Percentiles rank a stretch among this genome's conserved stretches.
phyloP scores from a whole-genome alignment of 257 asterid genomes.

The Solanum commersonii region DNA sequence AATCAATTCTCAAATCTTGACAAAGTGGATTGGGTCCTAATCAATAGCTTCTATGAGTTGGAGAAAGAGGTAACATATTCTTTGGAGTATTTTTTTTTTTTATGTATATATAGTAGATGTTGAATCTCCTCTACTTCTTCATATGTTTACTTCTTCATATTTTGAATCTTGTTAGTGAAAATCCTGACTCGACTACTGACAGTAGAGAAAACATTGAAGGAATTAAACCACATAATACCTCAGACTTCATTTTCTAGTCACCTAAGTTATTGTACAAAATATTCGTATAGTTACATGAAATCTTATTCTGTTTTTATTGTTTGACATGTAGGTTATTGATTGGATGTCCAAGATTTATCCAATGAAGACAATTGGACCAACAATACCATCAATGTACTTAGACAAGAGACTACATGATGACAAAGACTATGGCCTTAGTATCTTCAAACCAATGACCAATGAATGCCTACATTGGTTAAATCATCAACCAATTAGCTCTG shows the following conservation, averaged over 20 bases:
- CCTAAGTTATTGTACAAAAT: not conserved
- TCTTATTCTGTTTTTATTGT: not conserved
- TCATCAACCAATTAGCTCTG: not conserved
- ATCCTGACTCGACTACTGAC: too few species aligned
- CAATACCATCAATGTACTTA: not conserved
- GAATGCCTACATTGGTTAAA: not conserved
- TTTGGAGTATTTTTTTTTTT: too few species aligned
- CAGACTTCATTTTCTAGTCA: not conserved
- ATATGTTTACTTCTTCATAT: too few species aligned
- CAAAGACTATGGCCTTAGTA: not conserved
- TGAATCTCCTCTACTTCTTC: too few species aligned
- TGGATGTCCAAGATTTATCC: not conserved
- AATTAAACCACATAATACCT: not conserved
- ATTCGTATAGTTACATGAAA: not conserved
- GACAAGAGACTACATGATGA: not conserved
- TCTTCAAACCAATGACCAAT: not conserved
- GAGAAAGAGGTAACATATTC: slow-evolving; percentile 19
- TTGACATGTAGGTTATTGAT: not conserved
- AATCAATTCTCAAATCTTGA: slow-evolving; percentile 4
- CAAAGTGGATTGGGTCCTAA: slow-evolving; percentile 23
- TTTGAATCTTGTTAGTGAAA: too few species aligned
- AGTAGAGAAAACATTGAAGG: not conserved
- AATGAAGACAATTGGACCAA: not conserved
- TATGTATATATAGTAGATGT: too few species aligned
- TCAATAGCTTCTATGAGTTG: slow-evolving; percentile 25